A percentile compares a stretch with the other conserved stretches of the same genome.
Evolutionary conservation across 2,329 filamentous ascomycete species (phyloP).

Genomic region (Colletotrichum lindemuthianum): DNA sequence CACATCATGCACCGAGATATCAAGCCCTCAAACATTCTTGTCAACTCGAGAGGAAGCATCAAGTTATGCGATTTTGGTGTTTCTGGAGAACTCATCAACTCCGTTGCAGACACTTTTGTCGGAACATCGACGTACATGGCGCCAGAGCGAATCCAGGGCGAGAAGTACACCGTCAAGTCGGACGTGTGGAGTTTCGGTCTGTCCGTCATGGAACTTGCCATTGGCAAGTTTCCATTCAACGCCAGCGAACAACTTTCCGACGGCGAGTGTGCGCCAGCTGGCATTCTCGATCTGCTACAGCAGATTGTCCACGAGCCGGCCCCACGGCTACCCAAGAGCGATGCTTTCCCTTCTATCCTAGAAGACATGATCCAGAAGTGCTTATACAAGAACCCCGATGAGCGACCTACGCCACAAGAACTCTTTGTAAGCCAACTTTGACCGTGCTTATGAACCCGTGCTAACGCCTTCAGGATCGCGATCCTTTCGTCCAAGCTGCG

Average conservation of each 20-base stretch:
- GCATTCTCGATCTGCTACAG: slow-evolving; percentile 94
- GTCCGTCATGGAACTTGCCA: slow-evolving; percentile 95
- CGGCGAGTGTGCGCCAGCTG: slow-evolving; percentile 84
- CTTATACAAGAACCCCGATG: slow-evolving; percentile 86
- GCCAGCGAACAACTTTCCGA: slow-evolving; percentile 77
- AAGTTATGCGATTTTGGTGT: slow-evolving; percentile 99
- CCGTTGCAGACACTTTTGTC: slow-evolving; percentile 97
- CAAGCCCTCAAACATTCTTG: slow-evolving; percentile 96
- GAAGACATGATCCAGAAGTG: slow-evolving; percentile 99
- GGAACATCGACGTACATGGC: slow-evolving; percentile 99
- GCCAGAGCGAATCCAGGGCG: slow-evolving; percentile 95
- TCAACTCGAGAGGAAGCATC: slow-evolving; percentile 93
- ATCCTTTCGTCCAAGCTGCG: slow-evolving; percentile 94
- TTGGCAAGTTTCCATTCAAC: slow-evolving; percentile 96
- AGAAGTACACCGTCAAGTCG: slow-evolving; percentile 96
- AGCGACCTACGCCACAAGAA: slow-evolving; percentile 91
- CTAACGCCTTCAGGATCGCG: slow-evolving; percentile 74
- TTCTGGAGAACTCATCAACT: slow-evolving; percentile 97
- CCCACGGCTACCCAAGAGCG: slow-evolving; percentile 92
- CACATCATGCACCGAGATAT: slow-evolving; percentile 99
- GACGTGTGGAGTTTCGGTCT: slow-evolving; percentile 99
- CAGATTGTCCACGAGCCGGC: slow-evolving; percentile 98
- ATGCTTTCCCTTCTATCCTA: slow-evolving; percentile 93
- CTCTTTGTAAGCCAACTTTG: slow-evolving; percentile 75
- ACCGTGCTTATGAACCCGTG: not conserved